Conservation (phyloP, 2,329 filamentous ascomycete species). For the Lecanicillium sp. region DNA sequence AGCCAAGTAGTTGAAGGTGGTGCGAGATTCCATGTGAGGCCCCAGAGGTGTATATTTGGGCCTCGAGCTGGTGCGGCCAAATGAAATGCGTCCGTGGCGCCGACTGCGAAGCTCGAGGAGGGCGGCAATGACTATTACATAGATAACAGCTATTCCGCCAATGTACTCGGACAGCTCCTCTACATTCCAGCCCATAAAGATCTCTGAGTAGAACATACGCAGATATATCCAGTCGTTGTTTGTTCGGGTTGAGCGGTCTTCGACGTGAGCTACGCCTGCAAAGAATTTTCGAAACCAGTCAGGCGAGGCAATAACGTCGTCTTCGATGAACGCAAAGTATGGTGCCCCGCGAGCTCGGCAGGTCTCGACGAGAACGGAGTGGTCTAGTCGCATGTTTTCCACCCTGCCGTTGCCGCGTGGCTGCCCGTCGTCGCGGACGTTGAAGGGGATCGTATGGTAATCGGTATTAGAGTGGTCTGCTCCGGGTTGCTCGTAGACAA, state of each 20-base stretch:
- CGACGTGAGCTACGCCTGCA: slow-evolving; percentile 19
- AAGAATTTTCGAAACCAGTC: slow-evolving; percentile 24
- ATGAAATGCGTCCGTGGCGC: slow-evolving; percentile 1
- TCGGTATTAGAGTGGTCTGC: slow-evolving; percentile 7
- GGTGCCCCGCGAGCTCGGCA: slow-evolving; percentile 19
- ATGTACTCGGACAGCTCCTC: slow-evolving; percentile 24
- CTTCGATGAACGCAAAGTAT: slow-evolving; percentile 29
- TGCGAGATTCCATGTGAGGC: slow-evolving; percentile 4
- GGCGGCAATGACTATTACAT: slow-evolving; percentile 14
- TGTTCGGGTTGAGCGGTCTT: slow-evolving; percentile 12
- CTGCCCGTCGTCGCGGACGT: slow-evolving; percentile 13
- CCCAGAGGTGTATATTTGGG: background rate
- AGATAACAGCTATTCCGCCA: slow-evolving; percentile 17
- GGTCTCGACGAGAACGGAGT: slow-evolving; percentile 23
- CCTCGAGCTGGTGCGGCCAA: background rate
- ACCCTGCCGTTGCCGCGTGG: slow-evolving; percentile 18
- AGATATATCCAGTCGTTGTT: slow-evolving; percentile 26
- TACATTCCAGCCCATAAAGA: slow-evolving; percentile 28
- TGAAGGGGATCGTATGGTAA: slow-evolving; percentile 14
- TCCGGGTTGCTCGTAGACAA: slow-evolving; percentile 18
- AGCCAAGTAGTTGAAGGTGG: slow-evolving; percentile 15
- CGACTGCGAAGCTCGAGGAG: slow-evolving; percentile 11
- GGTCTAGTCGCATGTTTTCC: slow-evolving; percentile 25
- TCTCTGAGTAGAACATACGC: slow-evolving; percentile 29
- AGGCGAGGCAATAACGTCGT: slow-evolving; percentile 25